These are phyloP conservation scores for Hordeum vulgare DNA, from an alignment of 176 grass and related monocot species.

Conservation along the genomic window DNA sequence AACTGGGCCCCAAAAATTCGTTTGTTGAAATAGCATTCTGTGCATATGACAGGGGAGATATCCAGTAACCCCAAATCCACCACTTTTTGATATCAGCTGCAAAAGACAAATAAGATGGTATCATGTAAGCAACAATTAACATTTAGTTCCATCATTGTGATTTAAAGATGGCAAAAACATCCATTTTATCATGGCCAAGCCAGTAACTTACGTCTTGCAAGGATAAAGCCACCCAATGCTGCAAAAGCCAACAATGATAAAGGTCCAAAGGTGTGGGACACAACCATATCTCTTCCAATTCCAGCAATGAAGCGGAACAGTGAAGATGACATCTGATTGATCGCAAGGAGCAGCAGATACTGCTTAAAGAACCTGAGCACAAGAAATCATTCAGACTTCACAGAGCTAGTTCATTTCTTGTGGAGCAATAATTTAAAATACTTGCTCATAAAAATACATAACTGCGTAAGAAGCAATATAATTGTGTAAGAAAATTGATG, in stretches of 20 bases:
- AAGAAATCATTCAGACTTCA: slow-evolving; percentile 17
- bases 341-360: slow-evolving; percentile 53
- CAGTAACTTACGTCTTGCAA: slow-evolving; percentile 62
- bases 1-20: slow-evolving; percentile 64
- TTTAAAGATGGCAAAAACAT: not conserved
- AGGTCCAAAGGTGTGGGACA: slow-evolving; percentile 73
- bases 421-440: not conserved
- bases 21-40: slow-evolving; percentile 76
- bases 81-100: slow-evolving; percentile 74
- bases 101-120: slow-evolving; percentile 23
- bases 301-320: slow-evolving; percentile 79
- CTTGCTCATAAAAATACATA: not conserved
- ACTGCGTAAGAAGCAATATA: not conserved
- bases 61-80: slow-evolving; percentile 96
- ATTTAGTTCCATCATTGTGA: not conserved
- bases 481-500: not conserved
- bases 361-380: slow-evolving; percentile 78
- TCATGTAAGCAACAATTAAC: not conserved
- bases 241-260: slow-evolving; percentile 52
- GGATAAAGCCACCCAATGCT: slow-evolving; percentile 67
- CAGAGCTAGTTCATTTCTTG: slow-evolving; percentile 1
- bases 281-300: slow-evolving; percentile 69
- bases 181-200: not conserved
- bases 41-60: slow-evolving; percentile 70
- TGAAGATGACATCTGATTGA: slow-evolving; percentile 80